phyloP scores from a whole-genome alignment of 768 basidiomycete genomes.

The Boletus vinaceobasis region DNA sequence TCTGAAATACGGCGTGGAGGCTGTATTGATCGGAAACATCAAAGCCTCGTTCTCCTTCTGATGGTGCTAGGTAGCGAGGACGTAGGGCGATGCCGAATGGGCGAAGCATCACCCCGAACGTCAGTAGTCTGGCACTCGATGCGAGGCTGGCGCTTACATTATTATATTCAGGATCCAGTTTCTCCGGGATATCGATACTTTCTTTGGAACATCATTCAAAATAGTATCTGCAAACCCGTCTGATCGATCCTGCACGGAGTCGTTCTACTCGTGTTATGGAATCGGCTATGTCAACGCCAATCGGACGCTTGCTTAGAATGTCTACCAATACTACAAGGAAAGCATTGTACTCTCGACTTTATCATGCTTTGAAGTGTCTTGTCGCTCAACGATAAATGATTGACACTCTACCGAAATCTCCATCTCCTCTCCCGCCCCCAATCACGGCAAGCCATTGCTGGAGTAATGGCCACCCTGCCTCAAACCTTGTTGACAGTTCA shows the following conservation, averaged over 20 bases:
- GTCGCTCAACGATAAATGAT: conserved; percentile 68
- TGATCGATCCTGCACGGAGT: conserved; percentile 51
- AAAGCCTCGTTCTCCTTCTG: conserved; percentile 77
- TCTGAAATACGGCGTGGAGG: conserved; percentile 79
- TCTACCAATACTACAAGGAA: not conserved
- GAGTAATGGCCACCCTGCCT: conserved; percentile 79
- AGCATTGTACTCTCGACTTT: not conserved
- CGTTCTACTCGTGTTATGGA: conserved; percentile 88
- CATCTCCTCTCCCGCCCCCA: conserved; percentile 60
- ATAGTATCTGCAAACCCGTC: conserved; percentile 60
- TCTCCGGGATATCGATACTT: conserved; percentile 72
- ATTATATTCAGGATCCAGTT: conserved; percentile 75
- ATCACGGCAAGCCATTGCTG: conserved; percentile 64
- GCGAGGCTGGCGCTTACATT: conserved; percentile 2
- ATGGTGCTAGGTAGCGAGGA: conserved; percentile 99
- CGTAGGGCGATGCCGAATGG: conserved; percentile 85
- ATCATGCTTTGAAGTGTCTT: not conserved
- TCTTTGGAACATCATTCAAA: conserved; percentile 94
- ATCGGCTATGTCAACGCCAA: conserved; percentile 90
- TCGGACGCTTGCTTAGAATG: conserved; percentile 58
- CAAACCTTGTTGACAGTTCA: conserved; percentile 80
- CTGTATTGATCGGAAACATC: conserved; percentile 88
- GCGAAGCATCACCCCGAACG: conserved; percentile 79
- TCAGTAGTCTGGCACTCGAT: conserved; percentile 39
- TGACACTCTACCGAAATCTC: conserved; percentile 70